Conservation (phyloP, 805 yeast species). For the Candida namnaoensis region DNA sequence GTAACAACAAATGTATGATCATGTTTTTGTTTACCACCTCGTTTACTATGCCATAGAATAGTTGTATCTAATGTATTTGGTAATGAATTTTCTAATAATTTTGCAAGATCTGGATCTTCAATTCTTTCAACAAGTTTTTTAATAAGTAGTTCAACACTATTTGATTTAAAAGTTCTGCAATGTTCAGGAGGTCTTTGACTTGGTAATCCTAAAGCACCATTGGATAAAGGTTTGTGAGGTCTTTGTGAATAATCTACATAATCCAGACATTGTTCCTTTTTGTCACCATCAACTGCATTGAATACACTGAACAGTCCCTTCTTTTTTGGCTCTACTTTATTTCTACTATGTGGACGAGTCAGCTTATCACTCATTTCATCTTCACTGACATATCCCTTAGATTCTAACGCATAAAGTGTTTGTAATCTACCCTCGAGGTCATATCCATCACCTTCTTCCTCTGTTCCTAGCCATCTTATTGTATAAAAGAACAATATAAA, state of each 20-base stretch:
- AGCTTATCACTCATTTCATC: too few species aligned
- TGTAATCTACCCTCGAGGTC: background rate
- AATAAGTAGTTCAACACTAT: slow-evolving; percentile 53
- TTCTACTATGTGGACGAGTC: too few species aligned
- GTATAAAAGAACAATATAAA: background rate
- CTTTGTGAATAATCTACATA: slow-evolving; percentile 51
- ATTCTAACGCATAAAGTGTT: background rate
- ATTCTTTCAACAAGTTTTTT: slow-evolving; percentile 40
- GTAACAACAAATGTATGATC: slow-evolving; percentile 77
- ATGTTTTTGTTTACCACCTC: slow-evolving; percentile 5
- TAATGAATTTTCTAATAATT: slow-evolving; percentile 71
- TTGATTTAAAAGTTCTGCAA: slow-evolving; percentile 68
- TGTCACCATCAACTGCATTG: too few species aligned
- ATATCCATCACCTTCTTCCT: too few species aligned
- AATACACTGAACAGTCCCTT: too few species aligned
- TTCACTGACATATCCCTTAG: too few species aligned
- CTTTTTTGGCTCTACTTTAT: too few species aligned
- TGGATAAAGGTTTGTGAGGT: slow-evolving; percentile 35
- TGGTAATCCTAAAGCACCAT: slow-evolving; percentile 50
- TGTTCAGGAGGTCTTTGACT: slow-evolving; percentile 65
- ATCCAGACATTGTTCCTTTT: slow-evolving; percentile 37
- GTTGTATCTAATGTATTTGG: slow-evolving; percentile 90
- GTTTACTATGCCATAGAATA: slow-evolving; percentile 52
- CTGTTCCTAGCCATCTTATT: background rate
- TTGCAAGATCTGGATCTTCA: slow-evolving; percentile 55